phyloP scores from a whole-genome alignment of 345 rosid genomes.

The Bruguiera gymnorhiza region DNA sequence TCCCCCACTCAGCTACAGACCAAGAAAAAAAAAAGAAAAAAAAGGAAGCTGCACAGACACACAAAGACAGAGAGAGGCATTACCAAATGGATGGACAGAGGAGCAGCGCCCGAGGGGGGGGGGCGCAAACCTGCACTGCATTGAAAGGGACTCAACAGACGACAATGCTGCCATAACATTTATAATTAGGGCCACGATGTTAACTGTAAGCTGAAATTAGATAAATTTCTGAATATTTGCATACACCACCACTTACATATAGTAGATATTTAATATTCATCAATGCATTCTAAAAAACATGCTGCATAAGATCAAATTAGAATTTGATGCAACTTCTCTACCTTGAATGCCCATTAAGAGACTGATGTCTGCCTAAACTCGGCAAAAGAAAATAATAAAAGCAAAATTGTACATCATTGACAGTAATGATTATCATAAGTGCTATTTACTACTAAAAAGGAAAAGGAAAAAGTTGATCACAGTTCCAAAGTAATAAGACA shows the following conservation, averaged over 20 bases:
- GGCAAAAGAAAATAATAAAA: background rate
- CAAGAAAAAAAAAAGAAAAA: too few species aligned
- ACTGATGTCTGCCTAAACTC: conserved; percentile 42
- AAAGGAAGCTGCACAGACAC: conserved; percentile 32
- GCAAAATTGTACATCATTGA: background rate
- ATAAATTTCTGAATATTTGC: conserved; percentile 45
- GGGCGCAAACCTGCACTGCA: conserved; percentile 30
- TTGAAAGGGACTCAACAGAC: conserved; percentile 32
- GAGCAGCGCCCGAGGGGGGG: background rate
- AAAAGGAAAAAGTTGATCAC: too few species aligned
- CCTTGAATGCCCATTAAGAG: conserved; percentile 56
- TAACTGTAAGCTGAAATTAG: conserved; percentile 45
- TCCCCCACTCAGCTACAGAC: too few species aligned
- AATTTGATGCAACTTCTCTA: conserved; percentile 28
- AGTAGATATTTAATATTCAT: background rate
- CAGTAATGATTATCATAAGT: background rate
- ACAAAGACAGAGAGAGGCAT: background rate
- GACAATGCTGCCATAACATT: conserved; percentile 37
- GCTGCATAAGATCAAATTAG: background rate
- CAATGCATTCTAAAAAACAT: background rate
- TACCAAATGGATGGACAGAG: background rate
- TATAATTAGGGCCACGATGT: conserved; percentile 38
- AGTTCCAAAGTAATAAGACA: too few species aligned
- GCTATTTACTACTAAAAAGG: too few species aligned
- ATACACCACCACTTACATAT: conserved; percentile 26